Evolutionary conservation across 164 flowering plant genomes (phyloP).

Genomic region (Stephania yunnanensis): DNA sequence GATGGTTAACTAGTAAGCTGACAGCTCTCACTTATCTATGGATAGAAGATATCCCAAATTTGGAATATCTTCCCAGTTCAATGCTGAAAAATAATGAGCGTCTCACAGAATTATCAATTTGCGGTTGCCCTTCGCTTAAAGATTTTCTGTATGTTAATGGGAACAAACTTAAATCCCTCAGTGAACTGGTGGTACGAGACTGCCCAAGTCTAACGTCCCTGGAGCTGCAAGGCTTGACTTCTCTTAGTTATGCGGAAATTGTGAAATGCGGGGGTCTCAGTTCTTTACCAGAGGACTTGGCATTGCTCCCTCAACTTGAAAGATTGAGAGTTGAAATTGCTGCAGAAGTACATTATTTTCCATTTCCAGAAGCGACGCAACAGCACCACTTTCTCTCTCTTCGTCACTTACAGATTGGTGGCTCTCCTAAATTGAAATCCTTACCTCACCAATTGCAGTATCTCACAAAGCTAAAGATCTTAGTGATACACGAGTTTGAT

Average conservation of each 20-base stretch:
- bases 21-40: background rate
- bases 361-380: background rate
- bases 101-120: background rate
- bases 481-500: slow-evolving; percentile 1
- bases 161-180: background rate
- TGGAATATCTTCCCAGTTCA: background rate
- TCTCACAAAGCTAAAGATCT: background rate
- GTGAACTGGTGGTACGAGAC: background rate
- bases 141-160: background rate
- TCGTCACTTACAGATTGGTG: background rate
- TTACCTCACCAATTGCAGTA: slow-evolving; percentile 9
- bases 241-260: background rate
- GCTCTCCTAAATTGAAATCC: background rate
- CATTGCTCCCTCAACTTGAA: background rate
- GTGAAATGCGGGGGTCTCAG: background rate
- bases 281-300: slow-evolving; percentile 2
- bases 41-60: background rate
- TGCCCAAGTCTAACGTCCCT: background rate
- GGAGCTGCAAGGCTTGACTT: background rate
- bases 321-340: background rate
- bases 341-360: background rate
- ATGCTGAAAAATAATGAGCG: background rate
- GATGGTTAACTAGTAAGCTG: background rate
- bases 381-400: background rate
- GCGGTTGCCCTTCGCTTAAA: background rate